Percentiles rank a stretch among this genome's conserved stretches.
Evolutionary conservation across 2,329 filamentous ascomycete species (phyloP).

Genomic region (Arachnomyces sp.): DNA sequence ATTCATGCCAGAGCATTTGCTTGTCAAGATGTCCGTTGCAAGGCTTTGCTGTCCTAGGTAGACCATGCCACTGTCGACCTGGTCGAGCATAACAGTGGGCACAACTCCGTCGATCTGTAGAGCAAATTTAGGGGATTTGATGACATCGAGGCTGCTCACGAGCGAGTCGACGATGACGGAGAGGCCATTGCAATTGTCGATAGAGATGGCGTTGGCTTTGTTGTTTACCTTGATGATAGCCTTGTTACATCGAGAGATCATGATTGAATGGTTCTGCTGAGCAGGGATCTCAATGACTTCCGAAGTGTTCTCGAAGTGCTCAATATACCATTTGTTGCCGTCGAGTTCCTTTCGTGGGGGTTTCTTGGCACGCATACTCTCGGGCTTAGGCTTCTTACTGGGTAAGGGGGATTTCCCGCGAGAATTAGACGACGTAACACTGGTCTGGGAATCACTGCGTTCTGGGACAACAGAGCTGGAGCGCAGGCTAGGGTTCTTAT

Average conservation of each 20-base stretch:
- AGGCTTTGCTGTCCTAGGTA: constrained; percentile 78
- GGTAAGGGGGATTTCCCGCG: constrained; percentile 81
- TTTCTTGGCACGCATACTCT: constrained; percentile 78
- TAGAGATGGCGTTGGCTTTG: constrained; percentile 93
- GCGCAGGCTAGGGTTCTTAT: constrained; percentile 89
- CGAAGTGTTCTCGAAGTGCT: constrained; percentile 78
- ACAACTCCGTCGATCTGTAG: constrained; percentile 82
- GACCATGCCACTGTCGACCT: constrained; percentile 81
- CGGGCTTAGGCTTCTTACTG: constrained; percentile 77
- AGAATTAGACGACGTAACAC: constrained; percentile 38
- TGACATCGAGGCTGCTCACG: constrained; percentile 85
- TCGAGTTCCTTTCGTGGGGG: constrained; percentile 71
- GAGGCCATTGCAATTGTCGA: constrained; percentile 80
- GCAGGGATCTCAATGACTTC: constrained; percentile 75
- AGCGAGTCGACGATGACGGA: constrained; percentile 84
- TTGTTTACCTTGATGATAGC: constrained; percentile 81
- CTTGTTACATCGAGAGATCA: constrained; percentile 88
- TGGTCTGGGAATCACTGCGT: constrained; percentile 46
- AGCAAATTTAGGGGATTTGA: constrained; percentile 91
- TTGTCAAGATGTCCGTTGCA: constrained; percentile 75
- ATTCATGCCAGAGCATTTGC: constrained; percentile 82
- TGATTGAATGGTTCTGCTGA: constrained; percentile 74
- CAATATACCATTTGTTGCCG: constrained; percentile 90
- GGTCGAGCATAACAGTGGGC: constrained; percentile 83
- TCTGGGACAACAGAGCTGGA: constrained; percentile 62